Conservation (phyloP, 345 rosid species). For the Salix purpurea region DNA sequence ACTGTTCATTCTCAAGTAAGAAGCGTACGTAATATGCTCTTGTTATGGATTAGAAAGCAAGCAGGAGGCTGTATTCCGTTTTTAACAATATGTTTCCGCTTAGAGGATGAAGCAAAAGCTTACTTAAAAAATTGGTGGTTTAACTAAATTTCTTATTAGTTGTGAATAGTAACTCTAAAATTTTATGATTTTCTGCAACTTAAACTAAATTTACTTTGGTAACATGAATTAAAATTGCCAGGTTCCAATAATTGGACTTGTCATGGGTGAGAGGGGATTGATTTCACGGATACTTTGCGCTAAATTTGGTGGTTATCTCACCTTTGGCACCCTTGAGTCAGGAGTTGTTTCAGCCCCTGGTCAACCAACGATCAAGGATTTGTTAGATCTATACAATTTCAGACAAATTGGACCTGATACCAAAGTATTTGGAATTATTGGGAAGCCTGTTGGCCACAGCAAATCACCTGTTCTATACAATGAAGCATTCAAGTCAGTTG, state of each 20-base stretch:
- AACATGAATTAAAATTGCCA: slow-evolving; percentile 26
- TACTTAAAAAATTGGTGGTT: not conserved
- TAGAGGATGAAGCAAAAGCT: not conserved
- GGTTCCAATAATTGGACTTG: slow-evolving; percentile 85
- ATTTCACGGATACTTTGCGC: slow-evolving; percentile 87
- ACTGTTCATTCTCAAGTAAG: slow-evolving; percentile 85
- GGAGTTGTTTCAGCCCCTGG: slow-evolving; percentile 89
- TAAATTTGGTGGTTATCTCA: slow-evolving; percentile 85
- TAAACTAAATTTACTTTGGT: not conserved
- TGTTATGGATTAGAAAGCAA: not conserved
- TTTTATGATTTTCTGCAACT: slow-evolving; percentile 2
- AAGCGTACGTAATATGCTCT: slow-evolving; percentile 13
- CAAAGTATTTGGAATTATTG: slow-evolving; percentile 79
- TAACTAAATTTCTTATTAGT: not conserved
- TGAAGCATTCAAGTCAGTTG: slow-evolving; percentile 82
- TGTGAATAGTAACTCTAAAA: not conserved
- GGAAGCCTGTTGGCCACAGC: slow-evolving; percentile 94
- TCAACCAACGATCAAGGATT: slow-evolving; percentile 76
- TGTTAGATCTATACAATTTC: slow-evolving; percentile 75
- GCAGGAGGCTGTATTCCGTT: not conserved
- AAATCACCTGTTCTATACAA: slow-evolving; percentile 82
- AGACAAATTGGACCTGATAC: slow-evolving; percentile 81
- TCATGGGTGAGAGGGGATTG: slow-evolving; percentile 91
- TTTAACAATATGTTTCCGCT: not conserved
- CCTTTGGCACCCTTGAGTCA: slow-evolving; percentile 80